Evolutionary conservation across 2,329 filamentous ascomycete genomes (phyloP), one percentile per base, ranked within the genome.

Genomic region (Zelopaecilomyces penicillatus): DNA sequence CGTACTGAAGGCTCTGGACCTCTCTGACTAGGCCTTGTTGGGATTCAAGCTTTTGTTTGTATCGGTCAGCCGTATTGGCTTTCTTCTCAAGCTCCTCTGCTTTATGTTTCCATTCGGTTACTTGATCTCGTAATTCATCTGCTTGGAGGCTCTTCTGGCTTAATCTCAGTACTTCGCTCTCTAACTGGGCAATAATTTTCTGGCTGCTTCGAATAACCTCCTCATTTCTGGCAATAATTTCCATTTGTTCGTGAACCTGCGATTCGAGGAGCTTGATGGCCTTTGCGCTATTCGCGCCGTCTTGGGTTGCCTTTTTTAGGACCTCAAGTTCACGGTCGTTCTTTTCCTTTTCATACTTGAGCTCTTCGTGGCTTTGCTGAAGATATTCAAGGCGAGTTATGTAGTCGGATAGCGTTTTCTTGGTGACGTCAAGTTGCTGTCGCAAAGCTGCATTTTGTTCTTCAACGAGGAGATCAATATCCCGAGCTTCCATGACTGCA

Each of bases 221-320:
- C 53, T 87, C 77, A 27, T 71, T 75, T 31, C 59, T 57, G 34
- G 80, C 79, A 56, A 90, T 89, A 41, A 87, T 69, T 46, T 83
- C 74, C 59, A 87, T 82, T 55, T 85, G 80, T 54, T 87, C 79
- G 35, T 76, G 75, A 27, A 83, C 67, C 52, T 75, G 74, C 37
- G 67, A 65, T 52, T 82, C 70, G 53, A 84, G 65, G 48, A 71
- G 63, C 63, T 69, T 68, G 50, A 79, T 72, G 41, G 73, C 65
- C 44, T 73, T 69, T 26, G 66, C 73, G 58, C 66, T 76, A 61
- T 67, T 69, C 61, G 69, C 64, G 58, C 78, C 66, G 66, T 77
- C 65, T 62, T 69, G 53, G 59, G 70, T 65, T 65, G 76, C 62
- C 54, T 71, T 67, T 52, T 69, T 59, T 42, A 75, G 58, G 44